phyloP scores from a whole-genome alignment of 75 land plant genomes.

The Selaginella tamariscina region DNA sequence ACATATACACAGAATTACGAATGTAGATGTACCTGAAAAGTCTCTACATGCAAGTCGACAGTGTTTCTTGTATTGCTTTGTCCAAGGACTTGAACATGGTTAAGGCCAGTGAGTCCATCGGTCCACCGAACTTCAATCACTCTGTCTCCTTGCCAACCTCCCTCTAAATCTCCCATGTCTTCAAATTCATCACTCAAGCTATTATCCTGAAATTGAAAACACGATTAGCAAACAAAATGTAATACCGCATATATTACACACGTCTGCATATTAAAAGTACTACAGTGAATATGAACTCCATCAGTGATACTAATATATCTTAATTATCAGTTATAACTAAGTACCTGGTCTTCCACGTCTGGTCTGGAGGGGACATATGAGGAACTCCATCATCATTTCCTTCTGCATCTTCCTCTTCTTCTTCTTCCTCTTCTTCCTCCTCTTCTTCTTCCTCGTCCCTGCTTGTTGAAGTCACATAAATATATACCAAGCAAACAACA shows the following conservation, averaged over 20 bases:
- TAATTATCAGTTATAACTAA: no score
- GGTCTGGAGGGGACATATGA: conserved; percentile 71
- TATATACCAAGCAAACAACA: no score
- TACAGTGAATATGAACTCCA: no score
- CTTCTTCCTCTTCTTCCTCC: conserved; percentile 68
- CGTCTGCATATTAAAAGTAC: no score
- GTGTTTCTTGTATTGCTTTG: conserved; percentile 23
- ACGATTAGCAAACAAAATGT: no score
- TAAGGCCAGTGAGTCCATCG: conserved; percentile 77
- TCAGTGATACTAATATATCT: no score
- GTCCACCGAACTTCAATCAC: conserved; percentile 91
- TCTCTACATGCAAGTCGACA: conserved; percentile 69
- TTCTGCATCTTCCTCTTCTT: conserved; percentile 52
- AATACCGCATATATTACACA: no score
- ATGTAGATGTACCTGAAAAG: no score
- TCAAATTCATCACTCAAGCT: conserved; percentile 70
- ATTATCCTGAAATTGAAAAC: no score
- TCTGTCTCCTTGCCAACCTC: conserved; percentile 73
- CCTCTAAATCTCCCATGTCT: conserved; percentile 78
- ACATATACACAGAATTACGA: no score
- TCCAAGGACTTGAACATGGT: conserved; percentile 47
- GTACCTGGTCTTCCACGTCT: conserved; percentile 90
- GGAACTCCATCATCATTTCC: conserved; percentile 53
- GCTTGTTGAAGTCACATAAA: no score
- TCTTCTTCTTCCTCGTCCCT: conserved; percentile 77